Evolutionary conservation across 2,329 filamentous ascomycete genomes (phyloP).

Genomic region (Gnomoniopsis smithogilvyi): DNA sequence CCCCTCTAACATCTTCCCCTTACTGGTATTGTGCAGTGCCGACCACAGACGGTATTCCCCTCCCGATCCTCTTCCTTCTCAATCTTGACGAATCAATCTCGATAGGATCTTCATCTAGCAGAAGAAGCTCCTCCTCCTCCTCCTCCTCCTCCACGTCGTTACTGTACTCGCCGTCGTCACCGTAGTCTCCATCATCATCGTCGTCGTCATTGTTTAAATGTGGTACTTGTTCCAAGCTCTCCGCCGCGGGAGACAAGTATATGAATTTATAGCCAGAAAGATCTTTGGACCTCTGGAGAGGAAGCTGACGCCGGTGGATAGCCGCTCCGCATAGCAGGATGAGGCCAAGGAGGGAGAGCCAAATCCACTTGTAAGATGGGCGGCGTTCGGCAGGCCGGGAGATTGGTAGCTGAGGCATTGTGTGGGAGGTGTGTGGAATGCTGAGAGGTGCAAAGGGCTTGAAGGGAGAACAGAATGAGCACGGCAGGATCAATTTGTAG

Average conservation of each 20-base stretch:
- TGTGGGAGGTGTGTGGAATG: background rate
- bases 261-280: background rate
- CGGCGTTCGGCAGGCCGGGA: background rate
- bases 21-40: too few relatives aligned
- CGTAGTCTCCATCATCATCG: background rate
- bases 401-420: background rate
- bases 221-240: background rate
- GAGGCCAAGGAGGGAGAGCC: background rate
- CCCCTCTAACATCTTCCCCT: too few relatives aligned
- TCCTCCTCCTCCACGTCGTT: too few relatives aligned
- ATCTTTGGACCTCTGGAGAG: background rate
- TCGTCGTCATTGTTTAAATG: background rate
- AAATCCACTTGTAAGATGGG: background rate
- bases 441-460: background rate
- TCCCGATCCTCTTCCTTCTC: too few relatives aligned
- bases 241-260: background rate
- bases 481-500: background rate
- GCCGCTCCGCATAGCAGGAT: slow-evolving; percentile 6
- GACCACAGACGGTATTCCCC: too few relatives aligned
- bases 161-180: too few relatives aligned
- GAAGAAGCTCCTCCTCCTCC: too few relatives aligned
- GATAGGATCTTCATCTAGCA: too few relatives aligned
- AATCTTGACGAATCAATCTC: too few relatives aligned
- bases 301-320: slow-evolving; percentile 2
- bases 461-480: background rate